Percentiles rank a stretch among this genome's conserved stretches.
Evolutionary conservation across 208 protist genomes (phyloP).

Genomic region (Wallacemonas sp.): DNA sequence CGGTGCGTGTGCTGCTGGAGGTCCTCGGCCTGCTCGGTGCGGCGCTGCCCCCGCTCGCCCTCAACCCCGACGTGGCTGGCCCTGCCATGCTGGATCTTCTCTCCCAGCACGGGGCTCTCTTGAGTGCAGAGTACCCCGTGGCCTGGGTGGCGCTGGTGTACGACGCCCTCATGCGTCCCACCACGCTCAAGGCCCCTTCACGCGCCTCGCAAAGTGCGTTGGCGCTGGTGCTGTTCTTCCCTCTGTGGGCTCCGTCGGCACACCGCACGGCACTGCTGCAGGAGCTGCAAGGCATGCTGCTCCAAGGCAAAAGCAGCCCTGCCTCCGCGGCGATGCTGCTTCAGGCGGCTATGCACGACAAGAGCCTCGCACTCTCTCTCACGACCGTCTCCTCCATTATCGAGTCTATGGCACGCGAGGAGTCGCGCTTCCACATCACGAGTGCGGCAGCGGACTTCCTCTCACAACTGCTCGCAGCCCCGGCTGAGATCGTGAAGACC

Average conservation of each 20-base stretch:
- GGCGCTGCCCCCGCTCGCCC: conserved; percentile 17
- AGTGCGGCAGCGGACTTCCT: conserved; percentile 50
- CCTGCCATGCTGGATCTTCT: conserved; percentile 18
- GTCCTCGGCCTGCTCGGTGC: conserved; percentile 23
- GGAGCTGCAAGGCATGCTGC: conserved; percentile 41
- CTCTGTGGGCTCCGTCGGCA: conserved; percentile 41
- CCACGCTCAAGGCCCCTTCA: not conserved
- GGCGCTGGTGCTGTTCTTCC: conserved; percentile 32
- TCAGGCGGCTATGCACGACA: conserved; percentile 27
- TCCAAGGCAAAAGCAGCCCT: not conserved
- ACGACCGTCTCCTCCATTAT: conserved; percentile 72
- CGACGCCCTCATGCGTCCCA: not conserved
- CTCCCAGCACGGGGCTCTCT: not conserved
- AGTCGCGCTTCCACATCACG: conserved; percentile 54
- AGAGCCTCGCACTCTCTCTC: conserved; percentile 24
- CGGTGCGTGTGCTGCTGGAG: conserved; percentile 14
- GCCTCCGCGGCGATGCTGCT: conserved; percentile 25
- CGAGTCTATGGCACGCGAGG: conserved; percentile 70
- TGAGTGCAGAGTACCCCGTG: conserved; percentile 5
- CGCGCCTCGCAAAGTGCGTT: conserved; percentile 9
- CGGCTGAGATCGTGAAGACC: not conserved
- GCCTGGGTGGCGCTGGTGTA: conserved; percentile 19
- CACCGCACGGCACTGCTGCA: conserved; percentile 40
- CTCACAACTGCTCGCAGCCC: conserved; percentile 40
- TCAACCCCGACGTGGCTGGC: conserved; percentile 12